phyloP scores from a whole-genome alignment of 2,329 filamentous ascomycete genomes.

The Colletotrichum eremochloae region DNA sequence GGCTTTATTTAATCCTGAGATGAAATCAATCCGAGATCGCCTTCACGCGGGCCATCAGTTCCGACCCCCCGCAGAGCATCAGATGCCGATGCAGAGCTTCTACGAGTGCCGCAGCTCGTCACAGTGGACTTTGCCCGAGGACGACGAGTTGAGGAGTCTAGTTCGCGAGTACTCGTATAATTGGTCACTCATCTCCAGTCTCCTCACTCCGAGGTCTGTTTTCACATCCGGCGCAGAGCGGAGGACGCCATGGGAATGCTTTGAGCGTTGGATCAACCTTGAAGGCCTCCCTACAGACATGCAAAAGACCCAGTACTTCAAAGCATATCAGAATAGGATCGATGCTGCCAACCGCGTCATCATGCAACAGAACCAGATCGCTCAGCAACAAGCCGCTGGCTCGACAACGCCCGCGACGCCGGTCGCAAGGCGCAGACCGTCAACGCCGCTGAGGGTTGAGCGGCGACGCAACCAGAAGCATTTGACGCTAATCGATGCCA shows the following conservation, averaged over 20 bases:
- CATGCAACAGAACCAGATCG: conserved; percentile 65
- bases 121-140: conserved; percentile 91
- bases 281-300: conserved; percentile 94
- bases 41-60: conserved; percentile 94
- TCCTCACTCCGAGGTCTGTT: conserved; percentile 79
- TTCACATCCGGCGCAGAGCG: conserved; percentile 90
- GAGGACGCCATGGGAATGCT: conserved; percentile 97
- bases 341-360: conserved; percentile 70
- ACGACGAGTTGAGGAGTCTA: conserved; percentile 86
- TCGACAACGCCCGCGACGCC: conserved; percentile 60
- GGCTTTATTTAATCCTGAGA: conserved; percentile 89
- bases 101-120: conserved; percentile 90
- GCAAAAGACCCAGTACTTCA: conserved; percentile 96
- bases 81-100: conserved; percentile 91
- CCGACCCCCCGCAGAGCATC: conserved; percentile 89
- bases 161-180: conserved; percentile 97
- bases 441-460: conserved; percentile 86
- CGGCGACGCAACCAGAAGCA: conserved; percentile 88
- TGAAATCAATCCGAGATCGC: conserved; percentile 89
- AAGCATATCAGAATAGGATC: conserved; percentile 73
- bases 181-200: conserved; percentile 92
- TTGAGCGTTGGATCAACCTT: conserved; percentile 94
- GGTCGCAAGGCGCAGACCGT: conserved; percentile 74
- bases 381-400: conserved; percentile 54
- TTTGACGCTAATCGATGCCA: conserved; percentile 89